Evolutionary conservation across 2,329 filamentous ascomycete species (phyloP).

Genomic region (Fusarium sacchari): DNA sequence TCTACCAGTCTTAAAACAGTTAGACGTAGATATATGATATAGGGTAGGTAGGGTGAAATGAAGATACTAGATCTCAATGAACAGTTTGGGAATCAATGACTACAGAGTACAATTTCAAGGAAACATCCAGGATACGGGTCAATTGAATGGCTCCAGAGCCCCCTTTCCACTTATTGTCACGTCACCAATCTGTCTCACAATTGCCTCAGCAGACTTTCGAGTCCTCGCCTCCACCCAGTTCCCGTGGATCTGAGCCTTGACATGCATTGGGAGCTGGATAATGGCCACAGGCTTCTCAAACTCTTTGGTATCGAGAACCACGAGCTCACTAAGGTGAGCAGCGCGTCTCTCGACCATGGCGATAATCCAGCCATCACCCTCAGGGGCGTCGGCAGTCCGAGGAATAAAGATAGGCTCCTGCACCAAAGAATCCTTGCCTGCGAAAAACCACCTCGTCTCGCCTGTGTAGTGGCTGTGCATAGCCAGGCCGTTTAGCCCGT

Average conservation of each 20-base stretch:
- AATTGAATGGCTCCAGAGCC: not conserved
- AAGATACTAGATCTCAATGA: too few species aligned
- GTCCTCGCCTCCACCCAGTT: constrained; percentile 2
- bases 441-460: constrained; percentile 1
- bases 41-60: too few species aligned
- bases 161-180: not conserved
- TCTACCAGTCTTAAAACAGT: too few species aligned
- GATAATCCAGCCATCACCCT: constrained; percentile 22
- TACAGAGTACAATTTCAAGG: too few species aligned
- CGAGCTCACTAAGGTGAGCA: constrained; percentile 16
- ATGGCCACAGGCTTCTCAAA: constrained; percentile 21
- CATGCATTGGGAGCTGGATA: constrained; percentile 17
- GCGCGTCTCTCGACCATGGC: not conserved
- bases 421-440: constrained; percentile 6
- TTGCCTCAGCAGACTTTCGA: not conserved
- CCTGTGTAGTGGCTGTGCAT: constrained; percentile 18
- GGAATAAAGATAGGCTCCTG: constrained; percentile 29
- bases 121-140: too few species aligned
- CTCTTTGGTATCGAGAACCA: constrained; percentile 1
- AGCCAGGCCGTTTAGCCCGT: not conserved
- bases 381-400: not conserved
- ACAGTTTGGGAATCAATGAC: too few species aligned
- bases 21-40: too few species aligned
- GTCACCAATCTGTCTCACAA: not conserved
- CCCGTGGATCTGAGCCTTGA: constrained; percentile 18